Evolutionary conservation across 2,329 filamentous ascomycete genomes (phyloP).

Genomic region (Stemphylium beticola): DNA sequence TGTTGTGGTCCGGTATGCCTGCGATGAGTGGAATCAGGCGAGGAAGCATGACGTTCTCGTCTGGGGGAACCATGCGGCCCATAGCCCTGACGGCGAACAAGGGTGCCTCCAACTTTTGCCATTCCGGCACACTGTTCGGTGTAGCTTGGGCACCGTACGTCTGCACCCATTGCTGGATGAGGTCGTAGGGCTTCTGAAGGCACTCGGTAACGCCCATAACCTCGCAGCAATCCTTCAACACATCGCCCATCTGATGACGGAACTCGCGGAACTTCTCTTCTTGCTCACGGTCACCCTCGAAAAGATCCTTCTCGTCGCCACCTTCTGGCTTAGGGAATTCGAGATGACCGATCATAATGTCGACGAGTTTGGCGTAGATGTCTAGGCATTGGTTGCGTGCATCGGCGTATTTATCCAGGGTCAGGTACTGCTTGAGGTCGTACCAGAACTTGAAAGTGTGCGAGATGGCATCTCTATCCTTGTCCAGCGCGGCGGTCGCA

Average conservation of each 20-base stretch:
- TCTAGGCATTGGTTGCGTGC: constrained; percentile 78
- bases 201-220: constrained; percentile 94
- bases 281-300: constrained; percentile 92
- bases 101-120: constrained; percentile 95
- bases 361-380: constrained; percentile 86
- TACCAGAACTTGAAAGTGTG: constrained; percentile 99
- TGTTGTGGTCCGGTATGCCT: constrained; percentile 93
- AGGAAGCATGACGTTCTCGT: constrained; percentile 85
- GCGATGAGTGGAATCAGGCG: constrained; percentile 93
- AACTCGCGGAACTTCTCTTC: constrained; percentile 98
- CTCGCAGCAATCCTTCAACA: constrained; percentile 94
- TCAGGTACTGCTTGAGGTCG: constrained; percentile 95
- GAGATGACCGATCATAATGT: constrained; percentile 89
- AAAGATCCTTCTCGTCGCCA: constrained; percentile 79
- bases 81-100: constrained; percentile 95
- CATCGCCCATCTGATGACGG: constrained; percentile 95
- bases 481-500: constrained; percentile 88
- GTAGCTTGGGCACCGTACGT: constrained; percentile 79
- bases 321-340: constrained; percentile 81
- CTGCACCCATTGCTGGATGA: constrained; percentile 88
- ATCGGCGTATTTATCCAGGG: constrained; percentile 85
- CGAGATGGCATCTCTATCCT: constrained; percentile 87
- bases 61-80: constrained; percentile 91
- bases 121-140: constrained; percentile 80
- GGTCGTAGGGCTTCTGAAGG: constrained; percentile 82